These are phyloP conservation scores for Abortiporus biennis DNA, from an alignment of 1,284 basidiomycete species.

Conservation along the genomic window DNA sequence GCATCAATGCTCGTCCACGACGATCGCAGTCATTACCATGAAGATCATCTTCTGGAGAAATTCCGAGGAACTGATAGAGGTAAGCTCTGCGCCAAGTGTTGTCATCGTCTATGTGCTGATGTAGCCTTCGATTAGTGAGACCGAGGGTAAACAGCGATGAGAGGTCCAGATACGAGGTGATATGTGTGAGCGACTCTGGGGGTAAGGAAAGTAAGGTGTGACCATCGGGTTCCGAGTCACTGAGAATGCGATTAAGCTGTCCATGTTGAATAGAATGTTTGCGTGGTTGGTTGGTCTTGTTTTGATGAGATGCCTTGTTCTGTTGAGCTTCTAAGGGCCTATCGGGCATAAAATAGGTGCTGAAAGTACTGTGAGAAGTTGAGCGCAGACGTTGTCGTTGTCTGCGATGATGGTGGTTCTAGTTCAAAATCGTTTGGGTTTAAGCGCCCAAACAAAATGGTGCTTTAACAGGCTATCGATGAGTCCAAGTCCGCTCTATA, in stretches of 20 bases:
- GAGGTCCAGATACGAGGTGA: conserved; percentile 75
- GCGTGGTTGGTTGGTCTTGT: conserved; percentile 18
- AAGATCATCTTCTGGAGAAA: conserved; percentile 55
- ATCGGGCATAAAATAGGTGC: conserved; percentile 49
- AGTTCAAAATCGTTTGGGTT: conserved; percentile 11
- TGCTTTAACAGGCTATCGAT: too few relatives aligned
- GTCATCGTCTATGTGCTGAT: conserved; percentile 69
- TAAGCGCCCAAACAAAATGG: not conserved
- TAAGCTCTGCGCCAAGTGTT: conserved; percentile 85
- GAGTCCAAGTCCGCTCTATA: too few relatives aligned
- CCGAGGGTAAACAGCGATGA: conserved; percentile 54
- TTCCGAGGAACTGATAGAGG: conserved; percentile 60
- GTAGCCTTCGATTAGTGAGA: conserved; percentile 48
- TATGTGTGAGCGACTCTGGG: conserved; percentile 69
- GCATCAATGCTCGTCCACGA: conserved; percentile 32
- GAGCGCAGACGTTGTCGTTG: conserved; percentile 15
- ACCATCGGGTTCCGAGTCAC: conserved; percentile 11
- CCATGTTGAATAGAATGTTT: conserved; percentile 46
- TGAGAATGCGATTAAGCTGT: conserved; percentile 16
- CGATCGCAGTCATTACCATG: conserved; percentile 27
- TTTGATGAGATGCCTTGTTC: conserved; percentile 24
- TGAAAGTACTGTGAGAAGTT: conserved; percentile 10
- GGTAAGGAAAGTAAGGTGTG: conserved; percentile 50
- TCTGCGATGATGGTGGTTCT: conserved; percentile 25
- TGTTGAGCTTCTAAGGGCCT: conserved; percentile 32